Percentiles rank a stretch among this genome's conserved stretches.
Conservation (phyloP, 2,329 filamentous ascomycete genomes). For the Pleoardoris graminearum region DNA sequence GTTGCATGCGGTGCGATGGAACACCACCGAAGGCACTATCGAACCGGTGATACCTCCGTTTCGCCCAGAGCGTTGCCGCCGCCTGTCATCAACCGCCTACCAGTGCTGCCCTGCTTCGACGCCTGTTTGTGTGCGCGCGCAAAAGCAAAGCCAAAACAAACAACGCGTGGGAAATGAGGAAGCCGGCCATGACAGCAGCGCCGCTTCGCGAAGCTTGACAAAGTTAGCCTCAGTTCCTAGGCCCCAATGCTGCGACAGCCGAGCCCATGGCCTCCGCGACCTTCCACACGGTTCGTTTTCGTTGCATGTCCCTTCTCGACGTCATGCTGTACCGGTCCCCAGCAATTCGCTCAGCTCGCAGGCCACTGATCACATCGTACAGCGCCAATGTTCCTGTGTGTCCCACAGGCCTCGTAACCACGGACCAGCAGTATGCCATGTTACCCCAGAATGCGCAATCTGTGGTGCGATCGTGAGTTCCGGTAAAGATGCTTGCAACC, state of each 20-base stretch:
- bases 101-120: constrained; percentile 1
- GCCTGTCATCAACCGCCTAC: constrained; percentile 9
- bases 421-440: constrained; percentile 18
- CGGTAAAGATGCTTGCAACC: constrained; percentile 33
- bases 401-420: constrained; percentile 14
- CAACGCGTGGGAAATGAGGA: constrained; percentile 46
- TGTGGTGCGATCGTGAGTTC: constrained; percentile 34
- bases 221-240: constrained; percentile 26
- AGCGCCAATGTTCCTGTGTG: constrained; percentile 31
- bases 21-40: constrained; percentile 27
- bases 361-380: constrained; percentile 30
- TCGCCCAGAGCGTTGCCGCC: constrained; percentile 6
- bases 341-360: constrained; percentile 3
- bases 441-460: constrained; percentile 22
- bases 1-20: constrained; percentile 23
- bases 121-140: constrained; percentile 22
- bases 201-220: constrained; percentile 31
- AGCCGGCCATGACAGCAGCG: constrained; percentile 25
- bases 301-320: constrained; percentile 9
- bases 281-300: constrained; percentile 19
- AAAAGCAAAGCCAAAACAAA: constrained; percentile 40
- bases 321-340: neutral
- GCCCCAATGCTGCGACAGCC: constrained; percentile 5
- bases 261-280: no score
- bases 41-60: constrained; percentile 22